Percentiles rank a stretch among this genome's conserved stretches.
phyloP scores from a whole-genome alignment of 257 asterid genomes.

The Misopates orontium region DNA sequence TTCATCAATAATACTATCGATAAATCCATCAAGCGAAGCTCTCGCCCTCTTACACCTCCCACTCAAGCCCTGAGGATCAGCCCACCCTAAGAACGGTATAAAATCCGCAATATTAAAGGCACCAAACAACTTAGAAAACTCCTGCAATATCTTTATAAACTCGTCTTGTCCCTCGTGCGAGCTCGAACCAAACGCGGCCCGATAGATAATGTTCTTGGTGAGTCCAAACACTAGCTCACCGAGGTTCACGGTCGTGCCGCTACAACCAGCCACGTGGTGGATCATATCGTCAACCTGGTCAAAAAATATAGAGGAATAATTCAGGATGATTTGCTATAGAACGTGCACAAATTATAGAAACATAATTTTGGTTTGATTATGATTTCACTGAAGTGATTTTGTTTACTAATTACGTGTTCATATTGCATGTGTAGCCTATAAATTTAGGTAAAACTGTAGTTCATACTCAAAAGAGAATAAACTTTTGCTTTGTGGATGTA shows the following conservation, averaged over 20 bases:
- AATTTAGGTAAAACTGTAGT: too few species aligned
- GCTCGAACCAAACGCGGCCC: conserved; percentile 87
- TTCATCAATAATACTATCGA: conserved; percentile 67
- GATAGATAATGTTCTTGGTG: conserved; percentile 61
- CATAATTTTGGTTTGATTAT: too few species aligned
- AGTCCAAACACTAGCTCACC: conserved; percentile 85
- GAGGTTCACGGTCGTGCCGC: conserved; percentile 52
- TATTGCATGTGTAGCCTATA: too few species aligned
- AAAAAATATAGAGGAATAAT: too few species aligned
- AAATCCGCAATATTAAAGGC: conserved; percentile 83
- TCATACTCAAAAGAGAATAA: too few species aligned
- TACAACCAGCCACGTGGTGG: conserved; percentile 31
- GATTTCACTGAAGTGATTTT: too few species aligned
- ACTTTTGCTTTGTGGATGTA: too few species aligned
- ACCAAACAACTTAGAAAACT: conserved; percentile 74
- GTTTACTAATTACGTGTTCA: too few species aligned
- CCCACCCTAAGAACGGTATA: conserved; percentile 66
- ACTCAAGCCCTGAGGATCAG: conserved; percentile 66
- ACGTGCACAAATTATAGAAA: too few species aligned
- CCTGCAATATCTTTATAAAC: conserved; percentile 67
- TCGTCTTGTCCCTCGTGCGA: conserved; percentile 68
- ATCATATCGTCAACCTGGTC: conserved; percentile 66
- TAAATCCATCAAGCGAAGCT: conserved; percentile 71
- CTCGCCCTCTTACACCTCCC: conserved; percentile 53
- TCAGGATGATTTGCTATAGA: too few species aligned